Conservation (phyloP, 1,139 yeast species). For the Kurtzmaniella natalensis region DNA sequence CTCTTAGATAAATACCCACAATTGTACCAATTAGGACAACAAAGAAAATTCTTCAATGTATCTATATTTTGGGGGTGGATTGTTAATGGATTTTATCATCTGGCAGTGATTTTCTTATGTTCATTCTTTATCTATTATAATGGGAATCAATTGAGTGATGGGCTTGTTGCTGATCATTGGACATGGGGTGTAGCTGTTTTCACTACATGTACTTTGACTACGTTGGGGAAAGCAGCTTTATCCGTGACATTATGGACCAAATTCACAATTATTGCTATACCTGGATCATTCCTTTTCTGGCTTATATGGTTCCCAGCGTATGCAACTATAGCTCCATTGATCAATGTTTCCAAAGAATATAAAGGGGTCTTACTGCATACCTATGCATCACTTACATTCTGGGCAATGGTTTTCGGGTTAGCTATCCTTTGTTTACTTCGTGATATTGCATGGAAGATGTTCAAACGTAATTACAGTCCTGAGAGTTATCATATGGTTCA, state of each 20-base stretch:
- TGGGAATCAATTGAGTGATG: conserved; percentile 64
- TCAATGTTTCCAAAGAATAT: conserved; percentile 80
- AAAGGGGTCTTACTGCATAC: conserved; percentile 73
- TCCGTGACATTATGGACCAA: conserved; percentile 94
- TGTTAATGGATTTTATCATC: conserved; percentile 89
- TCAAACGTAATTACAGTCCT: conserved; percentile 86
- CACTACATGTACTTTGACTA: conserved; percentile 84
- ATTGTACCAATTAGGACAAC: conserved; percentile 85
- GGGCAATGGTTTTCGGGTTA: conserved; percentile 78
- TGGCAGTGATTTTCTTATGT: conserved; percentile 77
- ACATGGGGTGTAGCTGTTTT: conserved; percentile 90
- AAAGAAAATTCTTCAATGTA: conserved; percentile 83
- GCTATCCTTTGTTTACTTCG: conserved; percentile 76
- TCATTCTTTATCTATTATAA: conserved; percentile 63
- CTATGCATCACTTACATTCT: conserved; percentile 75
- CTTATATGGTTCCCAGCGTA: conserved; percentile 82
- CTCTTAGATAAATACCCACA: conserved; percentile 89
- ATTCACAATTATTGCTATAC: conserved; percentile 85
- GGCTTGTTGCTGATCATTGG: conserved; percentile 87
- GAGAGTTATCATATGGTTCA: conserved; percentile 93
- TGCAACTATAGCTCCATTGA: conserved; percentile 78
- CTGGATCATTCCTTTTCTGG: conserved; percentile 90
- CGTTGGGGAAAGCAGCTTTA: conserved; percentile 91
- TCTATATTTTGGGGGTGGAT: conserved; percentile 98
- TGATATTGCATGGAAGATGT: conserved; percentile 92